A percentile compares a stretch with the other conserved stretches of the same genome.
These are phyloP conservation scores for Epichloe aotearoae DNA, from an alignment of 2,329 filamentous ascomycete species.

Conservation along the genomic window DNA sequence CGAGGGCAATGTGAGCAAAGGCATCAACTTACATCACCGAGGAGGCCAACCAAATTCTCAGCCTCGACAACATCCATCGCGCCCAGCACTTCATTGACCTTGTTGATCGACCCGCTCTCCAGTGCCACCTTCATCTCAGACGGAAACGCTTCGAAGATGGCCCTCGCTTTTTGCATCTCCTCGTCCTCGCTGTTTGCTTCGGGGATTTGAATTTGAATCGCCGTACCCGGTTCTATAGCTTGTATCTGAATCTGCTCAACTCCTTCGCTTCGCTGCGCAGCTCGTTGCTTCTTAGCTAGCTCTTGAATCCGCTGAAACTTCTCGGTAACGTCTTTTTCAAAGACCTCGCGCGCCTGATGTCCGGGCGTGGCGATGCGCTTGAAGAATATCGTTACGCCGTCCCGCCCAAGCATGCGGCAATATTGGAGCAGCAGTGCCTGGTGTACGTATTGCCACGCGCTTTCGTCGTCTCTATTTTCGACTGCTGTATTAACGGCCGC, in stretches of 20 bases:
- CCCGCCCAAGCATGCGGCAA: not conserved
- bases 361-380: not conserved
- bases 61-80: not conserved
- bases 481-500: not conserved
- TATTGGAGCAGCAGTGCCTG: not conserved
- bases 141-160: not conserved
- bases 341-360: not conserved
- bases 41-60: not conserved
- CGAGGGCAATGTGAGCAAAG: not conserved
- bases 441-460: not conserved
- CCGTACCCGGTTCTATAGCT: not conserved
- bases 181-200: not conserved
- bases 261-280: not conserved
- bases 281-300: not conserved
- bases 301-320: not conserved
- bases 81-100: not conserved
- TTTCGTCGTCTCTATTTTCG: not conserved
- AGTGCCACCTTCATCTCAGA: not conserved
- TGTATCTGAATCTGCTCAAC: not conserved
- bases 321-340: not conserved
- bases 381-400: not conserved
- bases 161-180: not conserved
- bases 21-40: not conserved
- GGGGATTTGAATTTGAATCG: not conserved
- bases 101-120: not conserved